These are phyloP conservation scores for Hemerocallis citrina DNA, from an alignment of 106 monocot species.

Conservation along the genomic window DNA sequence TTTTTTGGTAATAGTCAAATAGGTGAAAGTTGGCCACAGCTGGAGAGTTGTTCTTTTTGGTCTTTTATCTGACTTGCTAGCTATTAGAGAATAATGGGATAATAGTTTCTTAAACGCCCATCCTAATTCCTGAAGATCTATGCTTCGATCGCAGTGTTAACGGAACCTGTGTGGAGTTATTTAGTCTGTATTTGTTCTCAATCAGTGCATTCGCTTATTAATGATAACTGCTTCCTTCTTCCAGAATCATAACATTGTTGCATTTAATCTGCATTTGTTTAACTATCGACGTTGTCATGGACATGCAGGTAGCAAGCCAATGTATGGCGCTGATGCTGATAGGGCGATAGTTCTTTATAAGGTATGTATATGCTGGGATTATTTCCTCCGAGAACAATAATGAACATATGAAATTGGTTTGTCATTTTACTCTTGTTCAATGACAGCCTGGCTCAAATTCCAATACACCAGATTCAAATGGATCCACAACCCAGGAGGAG, in stretches of 20 bases:
- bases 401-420: neutral
- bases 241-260: neutral
- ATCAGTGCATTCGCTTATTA: neutral
- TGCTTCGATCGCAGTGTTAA: neutral
- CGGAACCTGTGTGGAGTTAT: neutral
- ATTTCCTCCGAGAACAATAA: no score
- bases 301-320: conserved; percentile 32
- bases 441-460: conserved; percentile 40
- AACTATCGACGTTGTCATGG: conserved; percentile 3
- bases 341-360: conserved; percentile 55
- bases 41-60: neutral
- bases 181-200: neutral
- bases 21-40: neutral
- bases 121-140: neutral
- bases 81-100: neutral
- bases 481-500: conserved; percentile 30
- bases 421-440: conserved; percentile 8
- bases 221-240: neutral
- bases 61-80: neutral
- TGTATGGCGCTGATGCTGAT: conserved; percentile 19
- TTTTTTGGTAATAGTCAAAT: neutral
- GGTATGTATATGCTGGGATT: conserved; percentile 20
- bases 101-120: neutral
- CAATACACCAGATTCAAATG: conserved; percentile 41
- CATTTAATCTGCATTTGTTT: neutral